Evolutionary conservation across 495 filamentous ascomycete genomes (phyloP).

Genomic region (Hypoxylon lienhwacheense): DNA sequence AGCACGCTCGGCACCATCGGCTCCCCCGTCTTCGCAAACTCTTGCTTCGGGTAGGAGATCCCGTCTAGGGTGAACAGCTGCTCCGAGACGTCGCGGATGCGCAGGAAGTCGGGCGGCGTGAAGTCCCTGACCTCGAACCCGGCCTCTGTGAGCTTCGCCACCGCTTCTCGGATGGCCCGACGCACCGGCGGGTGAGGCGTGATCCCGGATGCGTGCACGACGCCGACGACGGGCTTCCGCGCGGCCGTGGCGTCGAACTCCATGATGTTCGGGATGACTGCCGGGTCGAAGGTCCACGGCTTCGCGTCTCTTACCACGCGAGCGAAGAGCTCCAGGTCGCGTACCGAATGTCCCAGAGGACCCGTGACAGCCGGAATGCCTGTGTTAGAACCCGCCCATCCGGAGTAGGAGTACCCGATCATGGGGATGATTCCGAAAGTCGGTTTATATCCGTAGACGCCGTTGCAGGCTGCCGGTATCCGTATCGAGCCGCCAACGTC

Average conservation of each 20-base stretch:
- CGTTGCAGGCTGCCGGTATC: constrained; percentile 61
- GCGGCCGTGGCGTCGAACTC: background rate
- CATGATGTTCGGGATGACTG: constrained; percentile 33
- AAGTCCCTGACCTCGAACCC: constrained; percentile 29
- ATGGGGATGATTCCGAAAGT: constrained; percentile 58
- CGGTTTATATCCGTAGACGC: constrained; percentile 62
- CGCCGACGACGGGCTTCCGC: constrained; percentile 46
- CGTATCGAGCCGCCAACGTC: constrained; percentile 72
- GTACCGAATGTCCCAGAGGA: constrained; percentile 32
- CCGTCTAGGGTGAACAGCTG: constrained; percentile 43
- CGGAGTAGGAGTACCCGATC: constrained; percentile 32
- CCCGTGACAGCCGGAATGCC: constrained; percentile 36
- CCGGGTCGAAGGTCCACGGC: constrained; percentile 36
- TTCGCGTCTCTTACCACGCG: constrained; percentile 27
- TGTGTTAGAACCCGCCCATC: constrained; percentile 36
- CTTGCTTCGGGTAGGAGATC: constrained; percentile 37
- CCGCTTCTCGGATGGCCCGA: constrained; percentile 31
- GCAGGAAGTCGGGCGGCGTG: constrained; percentile 28
- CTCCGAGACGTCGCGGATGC: constrained; percentile 30
- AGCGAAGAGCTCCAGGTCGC: constrained; percentile 34
- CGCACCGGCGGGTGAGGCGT: constrained; percentile 33
- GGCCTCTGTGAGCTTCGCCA: constrained; percentile 24
- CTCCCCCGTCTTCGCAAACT: constrained; percentile 38
- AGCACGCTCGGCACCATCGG: constrained; percentile 36
- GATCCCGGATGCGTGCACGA: constrained; percentile 43